Conservation (phyloP, 108 stramenopile genomes). For the Mediolabrus comicus region DNA sequence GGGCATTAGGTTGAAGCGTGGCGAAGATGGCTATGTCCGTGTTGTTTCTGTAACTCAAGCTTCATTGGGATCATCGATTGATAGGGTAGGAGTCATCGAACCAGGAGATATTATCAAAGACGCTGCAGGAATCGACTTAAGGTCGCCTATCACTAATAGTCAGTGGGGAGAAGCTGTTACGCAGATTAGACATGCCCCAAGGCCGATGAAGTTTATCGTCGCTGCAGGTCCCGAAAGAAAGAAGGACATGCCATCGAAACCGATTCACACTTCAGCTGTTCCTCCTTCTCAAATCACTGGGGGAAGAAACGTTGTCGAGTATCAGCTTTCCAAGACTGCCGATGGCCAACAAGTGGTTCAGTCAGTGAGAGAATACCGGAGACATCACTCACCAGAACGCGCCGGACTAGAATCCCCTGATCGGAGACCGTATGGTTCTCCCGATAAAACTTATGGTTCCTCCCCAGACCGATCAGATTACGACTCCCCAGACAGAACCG, state of each 20-base stretch:
- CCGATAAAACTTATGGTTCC: not conserved
- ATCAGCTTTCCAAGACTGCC: constrained; percentile 6
- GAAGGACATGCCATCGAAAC: not conserved
- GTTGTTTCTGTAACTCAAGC: constrained; percentile 42
- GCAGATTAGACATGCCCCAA: constrained; percentile 32
- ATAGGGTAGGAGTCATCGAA: constrained; percentile 31
- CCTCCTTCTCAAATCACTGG: not conserved
- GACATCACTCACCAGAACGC: not conserved
- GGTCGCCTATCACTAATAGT: constrained; percentile 34
- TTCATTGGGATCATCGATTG: constrained; percentile 29
- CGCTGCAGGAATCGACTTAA: constrained; percentile 37
- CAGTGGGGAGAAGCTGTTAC: constrained; percentile 41
- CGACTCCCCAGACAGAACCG: not conserved
- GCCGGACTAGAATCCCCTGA: not conserved
- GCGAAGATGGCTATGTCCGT: constrained; percentile 43
- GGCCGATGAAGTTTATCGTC: constrained; percentile 40
- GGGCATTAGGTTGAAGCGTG: constrained; percentile 43
- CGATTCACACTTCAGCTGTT: not conserved
- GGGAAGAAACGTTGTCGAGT: constrained; percentile 7
- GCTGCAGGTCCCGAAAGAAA: constrained; percentile 16
- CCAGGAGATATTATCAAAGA: constrained; percentile 34
- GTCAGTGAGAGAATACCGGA: constrained; percentile 11
- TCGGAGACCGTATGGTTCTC: not conserved
- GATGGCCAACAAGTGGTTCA: constrained; percentile 19
- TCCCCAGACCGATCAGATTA: not conserved